phyloP scores from a whole-genome alignment of 1,139 yeast genomes.

The Taphrina betulina region DNA sequence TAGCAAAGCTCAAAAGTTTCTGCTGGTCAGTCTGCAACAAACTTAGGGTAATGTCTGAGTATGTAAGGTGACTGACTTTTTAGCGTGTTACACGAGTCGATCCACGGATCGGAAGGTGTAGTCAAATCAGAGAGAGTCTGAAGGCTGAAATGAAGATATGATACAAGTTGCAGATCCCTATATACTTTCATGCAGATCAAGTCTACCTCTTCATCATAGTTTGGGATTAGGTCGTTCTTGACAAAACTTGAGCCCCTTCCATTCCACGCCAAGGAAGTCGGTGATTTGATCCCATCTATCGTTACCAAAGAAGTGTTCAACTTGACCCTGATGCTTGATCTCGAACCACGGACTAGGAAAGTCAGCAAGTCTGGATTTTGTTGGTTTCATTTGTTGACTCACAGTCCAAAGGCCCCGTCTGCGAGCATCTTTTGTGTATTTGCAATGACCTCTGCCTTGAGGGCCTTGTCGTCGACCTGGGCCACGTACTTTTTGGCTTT shows the following conservation, averaged over 20 bases:
- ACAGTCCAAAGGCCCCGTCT: constrained; percentile 26
- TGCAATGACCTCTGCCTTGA: constrained; percentile 17
- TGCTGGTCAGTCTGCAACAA: constrained; percentile 5
- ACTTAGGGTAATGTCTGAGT: too few relatives aligned
- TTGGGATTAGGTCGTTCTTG: constrained; percentile 6
- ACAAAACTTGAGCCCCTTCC: constrained; percentile 11
- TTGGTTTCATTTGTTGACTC: too few relatives aligned
- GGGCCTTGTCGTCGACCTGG: constrained; percentile 5
- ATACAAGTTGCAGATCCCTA: too few relatives aligned
- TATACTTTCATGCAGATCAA: too few relatives aligned
- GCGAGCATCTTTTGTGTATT: constrained; percentile 13
- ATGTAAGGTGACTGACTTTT: not conserved
- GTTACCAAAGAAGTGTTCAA: constrained; percentile 24
- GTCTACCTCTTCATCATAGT: too few relatives aligned
- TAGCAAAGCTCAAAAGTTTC: constrained; percentile 5
- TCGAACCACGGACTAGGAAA: constrained; percentile 24
- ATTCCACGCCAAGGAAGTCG: constrained; percentile 12
- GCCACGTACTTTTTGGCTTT: constrained; percentile 15
- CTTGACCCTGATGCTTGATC: constrained; percentile 14
- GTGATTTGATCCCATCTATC: constrained; percentile 25
- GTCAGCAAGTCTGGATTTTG: too few relatives aligned
- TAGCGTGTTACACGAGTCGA: constrained; percentile 8
- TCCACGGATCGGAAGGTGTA: not conserved
- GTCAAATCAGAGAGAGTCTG: too few relatives aligned
- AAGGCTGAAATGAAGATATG: too few relatives aligned